Conservation (phyloP, 352 stramenopile genomes). For the Globisporangium ultimum region DNA sequence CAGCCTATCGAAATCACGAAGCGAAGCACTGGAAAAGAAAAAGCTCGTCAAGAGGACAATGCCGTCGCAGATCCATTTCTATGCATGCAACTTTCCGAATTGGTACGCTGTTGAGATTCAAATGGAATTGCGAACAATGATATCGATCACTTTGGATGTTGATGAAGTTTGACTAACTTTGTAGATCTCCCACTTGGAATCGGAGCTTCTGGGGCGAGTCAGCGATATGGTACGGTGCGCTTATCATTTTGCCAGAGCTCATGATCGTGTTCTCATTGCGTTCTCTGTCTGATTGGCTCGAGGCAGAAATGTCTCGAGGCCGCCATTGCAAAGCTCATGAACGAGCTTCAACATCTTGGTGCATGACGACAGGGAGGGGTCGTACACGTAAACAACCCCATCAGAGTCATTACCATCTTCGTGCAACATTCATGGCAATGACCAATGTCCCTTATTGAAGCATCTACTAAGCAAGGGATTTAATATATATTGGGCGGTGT, state of each 20-base stretch:
- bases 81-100: conserved; percentile 26
- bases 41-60: not conserved
- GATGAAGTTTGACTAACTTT: not conserved
- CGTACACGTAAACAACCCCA: not conserved
- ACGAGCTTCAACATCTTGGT: not conserved
- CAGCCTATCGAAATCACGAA: not conserved
- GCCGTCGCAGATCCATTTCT: conserved; percentile 27
- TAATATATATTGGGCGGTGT: not conserved
- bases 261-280: not conserved
- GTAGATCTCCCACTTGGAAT: conserved; percentile 28
- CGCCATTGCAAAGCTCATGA: conserved; percentile 9
- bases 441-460: not conserved
- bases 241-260: not conserved
- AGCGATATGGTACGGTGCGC: conserved; percentile 31
- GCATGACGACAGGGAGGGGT: not conserved
- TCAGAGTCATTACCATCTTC: not conserved
- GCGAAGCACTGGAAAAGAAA: not conserved
- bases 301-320: conserved; percentile 8
- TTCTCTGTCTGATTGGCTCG: not conserved
- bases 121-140: not conserved
- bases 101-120: conserved; percentile 18
- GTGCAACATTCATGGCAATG: not conserved
- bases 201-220: conserved; percentile 26
- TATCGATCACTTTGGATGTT: too few species aligned
- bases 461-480: not conserved